phyloP scores from a whole-genome alignment of 2,329 filamentous ascomycete genomes.

The Aspergillus transmontanensis region DNA sequence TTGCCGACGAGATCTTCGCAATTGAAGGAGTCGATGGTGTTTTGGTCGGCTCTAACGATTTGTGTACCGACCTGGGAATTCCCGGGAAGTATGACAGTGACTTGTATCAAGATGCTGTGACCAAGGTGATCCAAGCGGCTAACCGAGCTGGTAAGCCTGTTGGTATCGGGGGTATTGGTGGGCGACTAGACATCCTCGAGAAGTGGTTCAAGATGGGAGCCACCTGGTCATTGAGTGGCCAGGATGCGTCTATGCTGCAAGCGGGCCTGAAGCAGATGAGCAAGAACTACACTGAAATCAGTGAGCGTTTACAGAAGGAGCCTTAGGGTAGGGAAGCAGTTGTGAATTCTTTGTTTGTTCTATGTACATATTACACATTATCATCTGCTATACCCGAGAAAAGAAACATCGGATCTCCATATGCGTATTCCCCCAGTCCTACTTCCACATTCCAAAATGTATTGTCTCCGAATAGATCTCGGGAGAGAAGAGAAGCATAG shows the following conservation, averaged over 20 bases:
- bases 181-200: neutral
- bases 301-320: neutral
- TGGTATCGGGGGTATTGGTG: neutral
- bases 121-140: neutral
- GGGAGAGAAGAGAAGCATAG: neutral
- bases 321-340: neutral
- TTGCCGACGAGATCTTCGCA: conserved; percentile 35
- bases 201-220: neutral
- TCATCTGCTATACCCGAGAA: neutral
- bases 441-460: neutral
- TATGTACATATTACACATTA: neutral
- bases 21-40: conserved; percentile 48
- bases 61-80: conserved; percentile 48
- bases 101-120: neutral
- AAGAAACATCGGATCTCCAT: neutral
- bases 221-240: neutral
- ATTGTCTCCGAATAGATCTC: neutral
- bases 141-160: neutral
- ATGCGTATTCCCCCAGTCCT: neutral
- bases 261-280: neutral
- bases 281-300: neutral
- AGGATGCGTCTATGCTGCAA: neutral
- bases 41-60: conserved; percentile 49
- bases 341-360: neutral
- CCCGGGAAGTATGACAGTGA: conserved; percentile 31